Evolutionary conservation across 176 grass and related monocot genomes (phyloP), one percentile per base, ranked within the genome.

Genomic region (Eragrostis curvula): DNA sequence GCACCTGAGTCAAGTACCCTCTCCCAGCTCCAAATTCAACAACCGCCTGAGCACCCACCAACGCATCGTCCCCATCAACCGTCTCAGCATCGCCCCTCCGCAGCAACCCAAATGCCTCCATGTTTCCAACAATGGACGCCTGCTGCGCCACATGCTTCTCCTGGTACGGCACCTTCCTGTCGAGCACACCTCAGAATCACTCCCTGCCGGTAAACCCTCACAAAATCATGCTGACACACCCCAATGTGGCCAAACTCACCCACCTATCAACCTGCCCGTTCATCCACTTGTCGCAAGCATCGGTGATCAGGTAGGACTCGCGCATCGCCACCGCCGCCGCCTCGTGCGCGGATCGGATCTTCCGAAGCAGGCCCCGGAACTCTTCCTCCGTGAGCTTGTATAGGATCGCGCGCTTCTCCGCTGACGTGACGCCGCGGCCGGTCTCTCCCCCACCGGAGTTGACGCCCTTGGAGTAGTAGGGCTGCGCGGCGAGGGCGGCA

Each of bases 21-120:
- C 95, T 94, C 17, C 95, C 95, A 40, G 95, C 95, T 49, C 95
- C 95, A 89, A 97, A 97, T 69, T 97, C 95, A 21, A 97, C 84
- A 69, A 91, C 92, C 8, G 90, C 90, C 3, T 75, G 78, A 80
- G 78, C 85, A 68, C 68, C 43, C 3, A 20, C 23, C 13, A 39
- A 39, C 13, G 12, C 67, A 36, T 24, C 63, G 28, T 79, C 70
- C 11, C 48, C 43, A 13, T 23, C 6, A 27, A 18, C 28, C 67
- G 25, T 48, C 45, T 71, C 75, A 12, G 72, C 0, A 3, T 29
- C 21, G 75, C 47, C 55, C 29, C 47, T 88, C 44, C 25, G 62
- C 47, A 97, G 79, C 77, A 98, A 84, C 41, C 88, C 95, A 50
- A 91, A 93, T 66, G 78, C 70, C 70, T 98, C 90, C 86, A 98